Evolutionary conservation across 148 eudicot genomes (phyloP).

Genomic region (Rhododendron mucronatum): DNA sequence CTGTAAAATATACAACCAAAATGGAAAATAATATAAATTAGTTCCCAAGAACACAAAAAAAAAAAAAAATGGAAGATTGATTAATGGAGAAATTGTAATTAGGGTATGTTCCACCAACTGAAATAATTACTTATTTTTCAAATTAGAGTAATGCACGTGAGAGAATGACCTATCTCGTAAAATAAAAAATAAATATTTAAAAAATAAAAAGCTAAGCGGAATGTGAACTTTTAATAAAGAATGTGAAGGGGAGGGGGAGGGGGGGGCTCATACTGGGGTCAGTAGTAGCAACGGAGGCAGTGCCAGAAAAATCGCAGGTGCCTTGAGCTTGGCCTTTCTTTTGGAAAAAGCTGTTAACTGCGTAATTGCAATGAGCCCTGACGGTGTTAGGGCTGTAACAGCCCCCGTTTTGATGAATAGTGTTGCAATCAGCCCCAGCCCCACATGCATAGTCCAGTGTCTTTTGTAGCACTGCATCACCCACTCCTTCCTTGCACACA

Average conservation of each 20-base stretch:
- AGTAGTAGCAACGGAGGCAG: conserved; percentile 39
- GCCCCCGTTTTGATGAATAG: conserved; percentile 38
- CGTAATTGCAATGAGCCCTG: conserved; percentile 64
- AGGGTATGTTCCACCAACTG: too few relatives aligned
- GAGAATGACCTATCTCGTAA: too few relatives aligned
- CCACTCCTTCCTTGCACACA: conserved; percentile 59
- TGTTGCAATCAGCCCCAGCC: conserved; percentile 78
- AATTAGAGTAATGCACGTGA: too few relatives aligned
- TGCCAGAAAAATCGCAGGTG: conserved; percentile 68
- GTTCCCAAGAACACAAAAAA: not conserved
- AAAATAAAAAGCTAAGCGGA: too few relatives aligned
- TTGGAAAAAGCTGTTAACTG: conserved; percentile 79
- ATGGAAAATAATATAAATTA: not conserved
- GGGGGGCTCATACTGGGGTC: conserved; percentile 47
- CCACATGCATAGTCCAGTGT: conserved; percentile 88
- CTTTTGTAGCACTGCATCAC: conserved; percentile 46
- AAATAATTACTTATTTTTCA: too few relatives aligned
- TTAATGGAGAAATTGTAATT: too few relatives aligned
- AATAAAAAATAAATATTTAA: too few relatives aligned
- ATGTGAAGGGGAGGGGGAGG: not conserved
- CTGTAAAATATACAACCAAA: not conserved
- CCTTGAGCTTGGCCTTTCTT: conserved; percentile 46
- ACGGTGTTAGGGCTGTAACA: conserved; percentile 69
- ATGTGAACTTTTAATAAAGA: too few relatives aligned
- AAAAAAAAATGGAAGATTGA: too few relatives aligned